A percentile compares a stretch with the other conserved stretches of the same genome.
These are phyloP conservation scores for Fusarium avenaceum DNA, from an alignment of 2,329 filamentous ascomycete genomes.

Conservation along the genomic window DNA sequence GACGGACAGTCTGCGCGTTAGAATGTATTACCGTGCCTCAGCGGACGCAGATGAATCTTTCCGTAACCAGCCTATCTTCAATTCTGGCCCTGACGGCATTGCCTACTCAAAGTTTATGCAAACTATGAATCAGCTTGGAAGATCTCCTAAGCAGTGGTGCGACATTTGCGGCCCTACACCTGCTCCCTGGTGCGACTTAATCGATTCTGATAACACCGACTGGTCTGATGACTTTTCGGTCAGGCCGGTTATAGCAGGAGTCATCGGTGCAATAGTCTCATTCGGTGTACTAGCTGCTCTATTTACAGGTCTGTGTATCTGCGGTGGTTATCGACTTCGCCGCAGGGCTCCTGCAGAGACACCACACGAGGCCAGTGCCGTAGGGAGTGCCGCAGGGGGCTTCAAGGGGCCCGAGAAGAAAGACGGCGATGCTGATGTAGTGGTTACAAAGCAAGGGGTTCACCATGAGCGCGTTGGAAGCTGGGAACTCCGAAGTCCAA, in stretches of 20 bases:
- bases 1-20: slow-evolving; percentile 61
- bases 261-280: slow-evolving; percentile 61
- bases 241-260: slow-evolving; percentile 59
- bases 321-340: slow-evolving; percentile 54
- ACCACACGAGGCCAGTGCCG: slow-evolving; percentile 13
- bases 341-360: slow-evolving; percentile 32
- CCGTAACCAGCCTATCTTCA: slow-evolving; percentile 58
- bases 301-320: slow-evolving; percentile 50
- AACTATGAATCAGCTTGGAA: slow-evolving; percentile 55
- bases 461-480: slow-evolving; percentile 63
- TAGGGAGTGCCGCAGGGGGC: slow-evolving; percentile 54
- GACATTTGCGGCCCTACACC: slow-evolving; percentile 53
- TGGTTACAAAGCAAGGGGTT: slow-evolving; percentile 55
- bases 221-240: slow-evolving; percentile 32
- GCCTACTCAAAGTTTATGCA: slow-evolving; percentile 56
- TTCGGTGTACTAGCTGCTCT: slow-evolving; percentile 55
- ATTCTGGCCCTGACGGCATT: slow-evolving; percentile 54
- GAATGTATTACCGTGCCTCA: slow-evolving; percentile 69
- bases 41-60: slow-evolving; percentile 55
- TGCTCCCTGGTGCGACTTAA: slow-evolving; percentile 56
- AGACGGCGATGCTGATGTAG: slow-evolving; percentile 60
- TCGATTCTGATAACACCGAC: not conserved
- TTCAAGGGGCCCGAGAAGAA: slow-evolving; percentile 63
- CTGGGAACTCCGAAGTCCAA: slow-evolving; percentile 60
- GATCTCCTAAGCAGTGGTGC: slow-evolving; percentile 60